Evolutionary conservation across 179 eudicot genomes (phyloP).

Genomic region (Monotropa hypopitys): DNA sequence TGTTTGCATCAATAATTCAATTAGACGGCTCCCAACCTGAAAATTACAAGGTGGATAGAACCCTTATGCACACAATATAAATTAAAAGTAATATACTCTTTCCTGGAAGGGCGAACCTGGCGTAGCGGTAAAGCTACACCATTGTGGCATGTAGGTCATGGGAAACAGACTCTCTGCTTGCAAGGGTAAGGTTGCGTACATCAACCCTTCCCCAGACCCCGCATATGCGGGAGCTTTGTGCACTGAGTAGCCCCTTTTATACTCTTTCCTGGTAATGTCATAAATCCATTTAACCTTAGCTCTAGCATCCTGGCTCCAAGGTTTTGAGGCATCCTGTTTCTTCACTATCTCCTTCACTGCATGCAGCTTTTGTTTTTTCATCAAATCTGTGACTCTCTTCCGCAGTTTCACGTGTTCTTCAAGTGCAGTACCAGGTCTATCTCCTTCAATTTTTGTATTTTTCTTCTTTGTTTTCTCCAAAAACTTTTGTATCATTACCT

Average conservation of each 20-base stretch:
- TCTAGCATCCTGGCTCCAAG: constrained; percentile 67
- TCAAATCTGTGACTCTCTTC: constrained; percentile 46
- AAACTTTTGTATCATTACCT: constrained; percentile 66
- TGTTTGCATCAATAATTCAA: constrained; percentile 68
- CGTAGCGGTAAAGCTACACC: too few species aligned
- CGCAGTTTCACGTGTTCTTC: constrained; percentile 39
- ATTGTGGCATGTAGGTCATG: too few species aligned
- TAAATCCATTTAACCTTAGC: constrained; percentile 50
- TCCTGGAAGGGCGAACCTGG: too few species aligned
- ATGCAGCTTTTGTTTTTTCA: constrained; percentile 70
- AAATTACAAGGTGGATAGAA: constrained; percentile 8
- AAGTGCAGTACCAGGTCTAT: constrained; percentile 15
- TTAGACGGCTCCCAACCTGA: constrained; percentile 81
- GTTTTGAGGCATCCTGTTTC: constrained; percentile 36
- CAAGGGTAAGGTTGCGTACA: too few species aligned
- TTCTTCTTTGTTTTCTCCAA: constrained; percentile 57
- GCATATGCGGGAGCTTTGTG: too few species aligned
- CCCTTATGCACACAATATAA: background rate
- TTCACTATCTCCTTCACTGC: constrained; percentile 48
- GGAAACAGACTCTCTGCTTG: too few species aligned
- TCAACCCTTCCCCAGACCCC: too few species aligned
- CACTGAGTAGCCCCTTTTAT: too few species aligned
- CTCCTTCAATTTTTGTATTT: constrained; percentile 34
- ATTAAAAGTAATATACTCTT: background rate
- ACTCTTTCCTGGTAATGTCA: background rate